Percentiles rank a stretch among this genome's conserved stretches.
phyloP scores from a whole-genome alignment of 805 yeast species.

The Kockiozyma suomiensis region DNA sequence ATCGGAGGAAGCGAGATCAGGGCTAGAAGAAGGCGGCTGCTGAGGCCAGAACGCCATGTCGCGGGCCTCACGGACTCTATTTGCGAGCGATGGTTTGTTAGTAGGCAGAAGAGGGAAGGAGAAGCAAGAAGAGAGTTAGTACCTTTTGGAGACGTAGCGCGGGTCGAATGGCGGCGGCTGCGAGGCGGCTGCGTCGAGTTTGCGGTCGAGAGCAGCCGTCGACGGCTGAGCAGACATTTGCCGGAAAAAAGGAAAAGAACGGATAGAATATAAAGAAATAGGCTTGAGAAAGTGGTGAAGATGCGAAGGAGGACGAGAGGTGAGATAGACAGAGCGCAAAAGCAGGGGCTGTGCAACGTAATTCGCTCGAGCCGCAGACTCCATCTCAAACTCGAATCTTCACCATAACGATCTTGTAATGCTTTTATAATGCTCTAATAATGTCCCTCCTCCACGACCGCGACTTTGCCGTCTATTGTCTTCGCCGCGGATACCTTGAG shows the following conservation, averaged over 20 bases:
- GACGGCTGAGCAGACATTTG: conserved; percentile 9
- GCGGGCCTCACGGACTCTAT: conserved; percentile 27
- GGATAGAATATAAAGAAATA: neutral
- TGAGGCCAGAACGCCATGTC: conserved; percentile 17
- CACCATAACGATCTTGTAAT: neutral
- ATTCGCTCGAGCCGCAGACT: neutral
- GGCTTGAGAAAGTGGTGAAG: neutral
- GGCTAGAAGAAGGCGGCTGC: neutral
- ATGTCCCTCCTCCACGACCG: conserved; percentile 30
- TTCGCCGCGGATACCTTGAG: conserved; percentile 24
- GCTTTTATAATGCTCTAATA: neutral
- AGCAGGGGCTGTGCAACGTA: neutral
- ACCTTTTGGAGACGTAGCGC: conserved; percentile 26
- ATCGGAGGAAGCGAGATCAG: conserved; percentile 6
- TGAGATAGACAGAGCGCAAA: neutral
- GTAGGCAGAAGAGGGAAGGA: neutral
- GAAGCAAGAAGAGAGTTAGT: neutral
- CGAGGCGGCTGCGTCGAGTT: conserved; percentile 5
- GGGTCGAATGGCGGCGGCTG: conserved; percentile 30
- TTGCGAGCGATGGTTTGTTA: neutral
- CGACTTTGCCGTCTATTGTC: conserved; percentile 20
- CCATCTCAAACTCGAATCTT: neutral
- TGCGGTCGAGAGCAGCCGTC: conserved; percentile 7
- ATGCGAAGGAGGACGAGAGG: neutral
- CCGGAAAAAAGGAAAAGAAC: neutral